These are phyloP conservation scores for Macrotyloma uniflorum DNA, from an alignment of 306 rosid genomes.

Conservation along the genomic window DNA sequence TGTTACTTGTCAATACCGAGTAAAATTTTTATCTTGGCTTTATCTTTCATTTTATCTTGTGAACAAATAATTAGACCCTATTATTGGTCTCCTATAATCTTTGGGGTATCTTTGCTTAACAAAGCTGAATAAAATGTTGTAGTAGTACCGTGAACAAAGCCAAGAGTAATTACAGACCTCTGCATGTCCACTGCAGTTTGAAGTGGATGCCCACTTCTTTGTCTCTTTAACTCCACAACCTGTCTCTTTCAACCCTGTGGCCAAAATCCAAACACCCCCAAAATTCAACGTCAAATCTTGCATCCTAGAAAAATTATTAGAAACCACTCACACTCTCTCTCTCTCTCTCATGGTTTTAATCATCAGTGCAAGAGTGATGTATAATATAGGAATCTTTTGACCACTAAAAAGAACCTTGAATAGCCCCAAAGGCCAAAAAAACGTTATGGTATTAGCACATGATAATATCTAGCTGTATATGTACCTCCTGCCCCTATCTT, in stretches of 20 bases:
- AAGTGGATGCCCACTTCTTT: constrained; percentile 60
- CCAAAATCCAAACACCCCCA: constrained; percentile 44
- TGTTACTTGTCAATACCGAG: background rate
- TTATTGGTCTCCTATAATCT: constrained; percentile 23
- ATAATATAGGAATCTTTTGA: constrained; percentile 41
- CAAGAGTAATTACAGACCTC: constrained; percentile 56
- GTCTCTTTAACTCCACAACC: constrained; percentile 59
- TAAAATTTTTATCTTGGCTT: background rate
- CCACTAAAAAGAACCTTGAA: constrained; percentile 37
- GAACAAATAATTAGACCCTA: constrained; percentile 19
- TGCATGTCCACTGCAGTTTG: constrained; percentile 52
- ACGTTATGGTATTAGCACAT: constrained; percentile 4
- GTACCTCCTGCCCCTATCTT: background rate
- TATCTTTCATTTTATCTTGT: background rate
- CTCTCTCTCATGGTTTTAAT: constrained; percentile 18
- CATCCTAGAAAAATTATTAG: constrained; percentile 15
- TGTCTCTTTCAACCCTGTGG: constrained; percentile 57
- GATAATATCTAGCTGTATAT: constrained; percentile 18
- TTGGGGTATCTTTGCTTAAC: constrained; percentile 39
- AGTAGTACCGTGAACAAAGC: constrained; percentile 36
- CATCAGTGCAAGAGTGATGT: constrained; percentile 31
- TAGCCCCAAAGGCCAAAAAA: constrained; percentile 7
- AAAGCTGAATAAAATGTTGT: constrained; percentile 41
- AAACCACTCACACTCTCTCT: background rate
- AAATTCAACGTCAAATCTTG: constrained; percentile 39